phyloP scores from a whole-genome alignment of 768 basidiomycete species.

The Macrocybe gigantea region DNA sequence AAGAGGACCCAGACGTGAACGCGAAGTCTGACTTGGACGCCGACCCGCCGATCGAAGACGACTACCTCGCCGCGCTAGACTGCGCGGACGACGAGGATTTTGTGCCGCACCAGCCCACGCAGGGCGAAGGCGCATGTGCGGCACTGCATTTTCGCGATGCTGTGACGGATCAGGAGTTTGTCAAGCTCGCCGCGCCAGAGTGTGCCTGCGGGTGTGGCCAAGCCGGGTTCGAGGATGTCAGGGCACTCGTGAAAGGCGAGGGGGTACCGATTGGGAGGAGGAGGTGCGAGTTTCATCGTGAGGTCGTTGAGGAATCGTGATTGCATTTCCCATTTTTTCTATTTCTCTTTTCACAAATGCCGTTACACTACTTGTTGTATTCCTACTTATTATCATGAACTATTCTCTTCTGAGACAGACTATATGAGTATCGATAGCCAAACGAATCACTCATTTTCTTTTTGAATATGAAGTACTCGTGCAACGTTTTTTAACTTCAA shows the following conservation, averaged over 20 bases:
- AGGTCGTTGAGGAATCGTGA: slow-evolving; percentile 15
- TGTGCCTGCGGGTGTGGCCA: slow-evolving; percentile 27
- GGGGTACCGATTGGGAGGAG: slow-evolving; percentile 55
- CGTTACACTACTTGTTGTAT: too few species aligned
- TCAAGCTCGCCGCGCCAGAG: slow-evolving; percentile 30
- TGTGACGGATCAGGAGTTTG: slow-evolving; percentile 48
- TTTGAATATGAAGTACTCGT: too few species aligned
- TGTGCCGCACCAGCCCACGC: slow-evolving; percentile 54
- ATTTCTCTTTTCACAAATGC: too few species aligned
- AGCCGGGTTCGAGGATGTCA: slow-evolving; percentile 20
- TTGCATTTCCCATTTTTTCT: too few species aligned
- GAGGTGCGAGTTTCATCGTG: slow-evolving; percentile 59
- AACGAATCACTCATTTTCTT: too few species aligned
- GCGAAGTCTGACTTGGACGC: neutral
- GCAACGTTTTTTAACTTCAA: too few species aligned
- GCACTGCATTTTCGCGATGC: slow-evolving; percentile 55
- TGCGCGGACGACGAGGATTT: slow-evolving; percentile 57
- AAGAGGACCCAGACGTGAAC: neutral
- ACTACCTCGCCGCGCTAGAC: slow-evolving; percentile 17
- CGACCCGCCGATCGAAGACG: slow-evolving; percentile 18
- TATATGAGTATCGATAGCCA: too few species aligned
- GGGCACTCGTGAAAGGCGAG: slow-evolving; percentile 32
- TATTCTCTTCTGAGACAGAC: too few species aligned
- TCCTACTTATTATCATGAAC: too few species aligned
- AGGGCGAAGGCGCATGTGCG: slow-evolving; percentile 60